Base-by-base conservation (phyloP, 441 rosid genomes). In the Mallotus japonicus region DNA sequence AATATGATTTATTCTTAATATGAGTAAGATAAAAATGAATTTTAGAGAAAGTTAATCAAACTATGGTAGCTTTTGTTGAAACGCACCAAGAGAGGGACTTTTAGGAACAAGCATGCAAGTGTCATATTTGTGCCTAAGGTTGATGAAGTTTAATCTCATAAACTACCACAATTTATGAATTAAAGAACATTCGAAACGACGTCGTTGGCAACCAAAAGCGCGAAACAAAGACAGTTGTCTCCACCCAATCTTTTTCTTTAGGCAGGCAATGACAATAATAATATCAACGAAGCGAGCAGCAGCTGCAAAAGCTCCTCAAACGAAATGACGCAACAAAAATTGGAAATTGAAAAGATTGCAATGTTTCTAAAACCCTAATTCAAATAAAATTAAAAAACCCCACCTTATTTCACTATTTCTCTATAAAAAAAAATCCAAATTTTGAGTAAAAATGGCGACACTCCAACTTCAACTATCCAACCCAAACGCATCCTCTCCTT, bases 381-480 rank as follows among this genome's bases (percentile, higher is more conserved):
- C 14, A 15, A 13, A 28, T 28, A 13, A 53, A 13, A 53, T 1
- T 2, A 53, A 53, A 53, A 53, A 7, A 63, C n/a, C 14, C 0
- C 1, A 20, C 16, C 67, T 51, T 14, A 20, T 47, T 64, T 66
- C 22, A 57, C 12, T 7, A 32, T 11, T 13, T 50, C 54, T 50
- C 54, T 50, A 6, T 37, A 3, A 2, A 4, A 37, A 37, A 34
- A 37, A 37, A 37, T 28, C 32, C 71, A 57, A 60, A 8, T 4
- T 44, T 40, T 58, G n/a, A 8, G 10, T 63, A 9, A 59, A 16
- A 65, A 91, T 93, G 98, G 89, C 85, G 44, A 82, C 83, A 10
- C 76, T 87, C 76, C 91, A 87, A 61, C 66, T 74, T 50, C 81
- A 74, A 17, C 76, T 88, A 15, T 73, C 88, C 14, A 90, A 84